Evolutionary conservation across 495 filamentous ascomycete genomes (phyloP), one percentile per base, ranked within the genome.

Genomic region (Schizothecium vesticola): DNA sequence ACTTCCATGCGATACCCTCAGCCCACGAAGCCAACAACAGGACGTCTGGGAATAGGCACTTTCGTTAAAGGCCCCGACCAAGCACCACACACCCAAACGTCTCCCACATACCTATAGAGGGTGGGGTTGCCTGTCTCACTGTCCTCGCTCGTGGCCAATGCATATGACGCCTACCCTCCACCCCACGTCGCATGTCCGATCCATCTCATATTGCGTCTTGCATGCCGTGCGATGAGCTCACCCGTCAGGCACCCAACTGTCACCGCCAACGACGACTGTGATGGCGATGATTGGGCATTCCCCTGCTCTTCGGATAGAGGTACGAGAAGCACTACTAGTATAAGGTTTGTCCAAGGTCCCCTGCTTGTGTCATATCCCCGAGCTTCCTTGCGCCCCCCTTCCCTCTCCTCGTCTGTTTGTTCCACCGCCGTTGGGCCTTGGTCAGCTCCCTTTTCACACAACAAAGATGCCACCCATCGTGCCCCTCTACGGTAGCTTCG

Each of bases 171-270:
- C 58, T 31, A 60, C 25, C 64, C 64, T 25, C 56, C 28, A 57
- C 55, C 61, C 57, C 69, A 24, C 65, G 56, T 24, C 58, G 43
- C 16, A 58, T 9, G 68, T 62, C 43, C 43, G 43, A 51, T 22
- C 56, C 28, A n/a, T 71, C 51, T 66, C 61, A 22, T 43, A 72
- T 72, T 72, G 62, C 70, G 70, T 43, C 70, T 69, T 72, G 67
- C 29, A 51, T n/a, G 33, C 25, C 43, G 23, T 67, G 59, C 63
- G 65, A 70, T 71, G 65, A 64, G 65, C 61, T 63, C 68, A 67
- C 60, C 61, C 56, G 23, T n/a, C n/a, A 16, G 16, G 21, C 29
- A 21, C 19, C 26, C 55, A 22, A 16, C 57, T 55, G 24, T n/a
- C 22, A 61, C 21, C 21, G 24, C 36, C 21, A 25, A 62, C 25